phyloP scores from a whole-genome alignment of 2,329 filamentous ascomycete species.

The Mollisia scopiformis region DNA sequence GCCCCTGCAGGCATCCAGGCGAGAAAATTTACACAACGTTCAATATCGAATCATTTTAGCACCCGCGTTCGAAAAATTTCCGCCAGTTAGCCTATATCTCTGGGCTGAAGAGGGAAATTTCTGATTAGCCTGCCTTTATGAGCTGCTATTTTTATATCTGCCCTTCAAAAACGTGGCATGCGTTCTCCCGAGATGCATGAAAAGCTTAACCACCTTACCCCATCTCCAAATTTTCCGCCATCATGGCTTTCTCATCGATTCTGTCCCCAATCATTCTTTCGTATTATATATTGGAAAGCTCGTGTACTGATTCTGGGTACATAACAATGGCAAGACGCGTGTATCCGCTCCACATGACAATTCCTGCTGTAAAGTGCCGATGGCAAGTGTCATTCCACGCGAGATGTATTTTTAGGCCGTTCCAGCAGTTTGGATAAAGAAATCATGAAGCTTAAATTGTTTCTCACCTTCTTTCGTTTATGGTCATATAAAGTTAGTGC shows the following conservation, averaged over 20 bases:
- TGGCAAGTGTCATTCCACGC: not conserved
- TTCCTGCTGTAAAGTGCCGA: not conserved
- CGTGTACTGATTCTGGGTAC: not conserved
- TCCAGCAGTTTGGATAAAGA: not conserved
- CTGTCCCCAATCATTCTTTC: not conserved
- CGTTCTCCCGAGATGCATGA: not conserved
- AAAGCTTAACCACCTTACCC: not conserved
- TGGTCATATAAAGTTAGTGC: not conserved
- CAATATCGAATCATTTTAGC: not conserved
- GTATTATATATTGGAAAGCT: not conserved
- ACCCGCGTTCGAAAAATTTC: not conserved
- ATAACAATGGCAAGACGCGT: not conserved
- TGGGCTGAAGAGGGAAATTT: not conserved
- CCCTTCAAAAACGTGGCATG: not conserved
- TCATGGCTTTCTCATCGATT: not conserved
- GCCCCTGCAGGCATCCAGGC: no score
- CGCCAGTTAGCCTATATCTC: not conserved
- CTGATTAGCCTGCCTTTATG: not conserved
- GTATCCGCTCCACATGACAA: not conserved
- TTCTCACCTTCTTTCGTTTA: not conserved
- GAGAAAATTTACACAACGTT: not conserved
- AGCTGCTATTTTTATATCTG: not conserved
- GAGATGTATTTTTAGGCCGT: not conserved
- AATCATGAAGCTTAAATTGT: not conserved
- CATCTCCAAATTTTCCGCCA: not conserved